Percentiles rank a stretch among this genome's conserved stretches.
phyloP scores from a whole-genome alignment of 73 alveolate species.

The Blepharisma japonicum region DNA sequence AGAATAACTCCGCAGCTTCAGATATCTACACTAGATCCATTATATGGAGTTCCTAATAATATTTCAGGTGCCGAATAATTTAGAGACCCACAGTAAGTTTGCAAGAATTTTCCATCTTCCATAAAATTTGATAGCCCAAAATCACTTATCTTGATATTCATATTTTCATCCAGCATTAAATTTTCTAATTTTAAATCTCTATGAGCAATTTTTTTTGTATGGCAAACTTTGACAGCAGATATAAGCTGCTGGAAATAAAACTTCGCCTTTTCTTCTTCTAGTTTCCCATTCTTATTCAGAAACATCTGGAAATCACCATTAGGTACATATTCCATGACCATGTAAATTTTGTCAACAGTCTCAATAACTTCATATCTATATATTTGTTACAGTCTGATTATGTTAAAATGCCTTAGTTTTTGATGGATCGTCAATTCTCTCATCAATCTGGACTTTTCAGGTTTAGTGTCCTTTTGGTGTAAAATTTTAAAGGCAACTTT shows the following conservation, averaged over 20 bases:
- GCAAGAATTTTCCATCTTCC: background rate
- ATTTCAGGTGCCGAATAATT: constrained; percentile 85
- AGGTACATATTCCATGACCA: constrained; percentile 87
- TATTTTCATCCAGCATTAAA: constrained; percentile 62
- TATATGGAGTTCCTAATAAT: constrained; percentile 67
- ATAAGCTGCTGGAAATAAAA: constrained; percentile 60
- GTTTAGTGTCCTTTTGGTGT: constrained; percentile 40
- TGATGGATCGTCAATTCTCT: constrained; percentile 28
- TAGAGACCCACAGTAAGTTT: constrained; percentile 69
- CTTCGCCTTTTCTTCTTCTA: constrained; percentile 66
- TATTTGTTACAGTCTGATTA: constrained; percentile 45
- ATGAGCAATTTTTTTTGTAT: constrained; percentile 69
- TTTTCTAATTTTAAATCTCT: constrained; percentile 82
- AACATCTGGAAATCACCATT: constrained; percentile 84
- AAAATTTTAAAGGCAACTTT: constrained; percentile 91
- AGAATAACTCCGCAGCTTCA: constrained; percentile 81
- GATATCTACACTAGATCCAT: constrained; percentile 71
- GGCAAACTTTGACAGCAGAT: constrained; percentile 70
- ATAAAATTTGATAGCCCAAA: constrained; percentile 59
- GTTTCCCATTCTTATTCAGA: constrained; percentile 67
- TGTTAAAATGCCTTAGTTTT: constrained; percentile 39
- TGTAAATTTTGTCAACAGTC: constrained; percentile 83
- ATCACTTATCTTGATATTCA: constrained; percentile 86
- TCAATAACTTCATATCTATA: constrained; percentile 51
- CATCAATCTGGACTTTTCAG: constrained; percentile 22